phyloP scores from a whole-genome alignment of 352 stramenopile species.

The Globisporangium parvum region DNA sequence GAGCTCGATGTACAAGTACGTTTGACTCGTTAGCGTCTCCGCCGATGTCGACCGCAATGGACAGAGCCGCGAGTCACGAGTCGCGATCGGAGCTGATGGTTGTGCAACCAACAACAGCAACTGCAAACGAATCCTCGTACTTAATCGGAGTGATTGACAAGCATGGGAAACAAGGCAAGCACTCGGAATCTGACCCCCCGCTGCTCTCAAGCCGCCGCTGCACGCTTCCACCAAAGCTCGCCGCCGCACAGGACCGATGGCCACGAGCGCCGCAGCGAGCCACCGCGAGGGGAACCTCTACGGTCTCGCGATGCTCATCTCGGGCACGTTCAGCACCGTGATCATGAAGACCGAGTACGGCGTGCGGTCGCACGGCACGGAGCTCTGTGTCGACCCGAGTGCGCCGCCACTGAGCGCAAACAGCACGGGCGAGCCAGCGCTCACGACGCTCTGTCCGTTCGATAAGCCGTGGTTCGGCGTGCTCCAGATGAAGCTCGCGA shows the following conservation, averaged over 20 bases:
- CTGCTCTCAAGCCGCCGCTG: not conserved
- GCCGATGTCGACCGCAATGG: no score
- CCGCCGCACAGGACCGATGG: not conserved
- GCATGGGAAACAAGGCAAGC: not conserved
- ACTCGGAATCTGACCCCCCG: not conserved
- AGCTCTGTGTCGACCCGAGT: conserved; percentile 41
- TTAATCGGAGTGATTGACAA: not conserved
- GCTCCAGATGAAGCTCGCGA: conserved; percentile 82
- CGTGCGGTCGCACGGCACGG: conserved; percentile 43
- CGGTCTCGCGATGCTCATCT: conserved; percentile 63
- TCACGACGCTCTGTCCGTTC: conserved; percentile 66
- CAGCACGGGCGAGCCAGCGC: conserved; percentile 8
- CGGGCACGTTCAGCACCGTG: conserved; percentile 79
- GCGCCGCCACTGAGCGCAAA: conserved; percentile 5
- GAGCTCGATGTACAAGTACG: no score
- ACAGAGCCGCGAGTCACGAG: no score
- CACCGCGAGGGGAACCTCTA: conserved; percentile 35
- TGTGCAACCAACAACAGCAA: no score
- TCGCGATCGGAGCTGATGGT: no score
- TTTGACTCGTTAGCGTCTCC: no score
- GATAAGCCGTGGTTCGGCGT: conserved; percentile 85
- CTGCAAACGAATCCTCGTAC: not conserved
- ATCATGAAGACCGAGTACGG: conserved; percentile 85
- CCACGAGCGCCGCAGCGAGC: conserved; percentile 15
- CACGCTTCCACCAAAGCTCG: not conserved